phyloP scores from a whole-genome alignment of 2,329 filamentous ascomycete species.

The Diaporthe capsici region DNA sequence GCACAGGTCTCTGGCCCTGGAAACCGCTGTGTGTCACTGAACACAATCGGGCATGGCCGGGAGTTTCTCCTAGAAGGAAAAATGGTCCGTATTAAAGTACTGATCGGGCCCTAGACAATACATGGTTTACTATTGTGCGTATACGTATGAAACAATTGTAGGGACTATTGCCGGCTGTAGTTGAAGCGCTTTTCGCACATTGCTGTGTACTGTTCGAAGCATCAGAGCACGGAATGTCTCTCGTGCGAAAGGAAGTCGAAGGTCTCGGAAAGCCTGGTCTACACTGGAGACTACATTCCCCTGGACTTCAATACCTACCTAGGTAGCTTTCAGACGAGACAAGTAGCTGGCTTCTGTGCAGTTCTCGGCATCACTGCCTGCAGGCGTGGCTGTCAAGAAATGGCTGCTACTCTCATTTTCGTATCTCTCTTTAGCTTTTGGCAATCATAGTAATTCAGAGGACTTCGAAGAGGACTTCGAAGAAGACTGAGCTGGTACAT shows the following conservation, averaged over 20 bases:
- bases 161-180: neutral
- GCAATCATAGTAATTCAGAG: too few species aligned
- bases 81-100: too few species aligned
- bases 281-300: too few species aligned
- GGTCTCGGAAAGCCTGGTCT: too few species aligned
- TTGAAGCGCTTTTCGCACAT: neutral
- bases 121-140: too few species aligned
- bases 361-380: neutral
- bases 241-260: neutral
- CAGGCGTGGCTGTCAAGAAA: neutral
- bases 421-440: neutral
- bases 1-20: too few species aligned
- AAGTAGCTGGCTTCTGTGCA: neutral
- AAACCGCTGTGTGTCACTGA: neutral
- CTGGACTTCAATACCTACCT: too few species aligned
- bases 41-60: neutral
- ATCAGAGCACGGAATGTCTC: neutral
- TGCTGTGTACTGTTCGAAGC: neutral
- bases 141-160: neutral
- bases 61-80: too few species aligned
- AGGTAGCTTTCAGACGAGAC: too few species aligned
- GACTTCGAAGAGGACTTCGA: too few species aligned
- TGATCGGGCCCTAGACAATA: too few species aligned
- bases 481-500: too few species aligned
- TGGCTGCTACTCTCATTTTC: neutral